Evolutionary conservation across 768 basidiomycete genomes (phyloP), one percentile per base, ranked within the genome.

Genomic region (Kwoniella mangroviensis): DNA sequence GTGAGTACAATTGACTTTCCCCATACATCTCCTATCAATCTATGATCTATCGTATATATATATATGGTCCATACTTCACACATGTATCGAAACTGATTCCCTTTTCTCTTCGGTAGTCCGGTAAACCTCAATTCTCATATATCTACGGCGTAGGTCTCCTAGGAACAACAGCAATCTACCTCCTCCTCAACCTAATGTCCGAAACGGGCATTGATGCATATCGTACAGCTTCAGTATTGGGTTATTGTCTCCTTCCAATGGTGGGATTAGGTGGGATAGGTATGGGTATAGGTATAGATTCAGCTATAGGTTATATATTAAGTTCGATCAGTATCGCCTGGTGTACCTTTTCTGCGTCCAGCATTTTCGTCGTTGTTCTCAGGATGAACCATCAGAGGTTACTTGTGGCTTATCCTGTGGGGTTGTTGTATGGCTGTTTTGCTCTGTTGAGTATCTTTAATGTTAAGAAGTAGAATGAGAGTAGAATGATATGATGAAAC

Each of bases 61-160:
- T n/a, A n/a, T 28, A 28, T 4, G 0, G 28, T 28, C 28, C 28
- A 28, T 28, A 28, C 28, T 5, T 4, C 28, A 28, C 28, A 2
- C 12, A 41, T 19, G 43, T 1, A 53, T 59, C 24, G 22, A 24
- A 28, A 6, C 22, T 63, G 11, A 17, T 52, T 3, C 21, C 53
- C 58, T 4, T 13, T 13, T 4, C 34, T 22, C 43, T 13, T 11
- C 4, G 5, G 11, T 76, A 99, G 97, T 97, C 96, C 6, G 97
- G 97, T 68, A 98, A 97, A 86, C 92, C 93, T 4, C 97, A 98
- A 81, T 99, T 99, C 84, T 94, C 92, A 59, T 98, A 98, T 83
- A 98, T 98, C 69, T 99, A 99, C 82, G 97, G 96, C 45, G 92
- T 99, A 72, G 96, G 92, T 63, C 88, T 98, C n/a, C 88, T 98